Evolutionary conservation across 176 grass and related monocot species (phyloP).

Genomic region (Puccinellia tenuiflora): DNA sequence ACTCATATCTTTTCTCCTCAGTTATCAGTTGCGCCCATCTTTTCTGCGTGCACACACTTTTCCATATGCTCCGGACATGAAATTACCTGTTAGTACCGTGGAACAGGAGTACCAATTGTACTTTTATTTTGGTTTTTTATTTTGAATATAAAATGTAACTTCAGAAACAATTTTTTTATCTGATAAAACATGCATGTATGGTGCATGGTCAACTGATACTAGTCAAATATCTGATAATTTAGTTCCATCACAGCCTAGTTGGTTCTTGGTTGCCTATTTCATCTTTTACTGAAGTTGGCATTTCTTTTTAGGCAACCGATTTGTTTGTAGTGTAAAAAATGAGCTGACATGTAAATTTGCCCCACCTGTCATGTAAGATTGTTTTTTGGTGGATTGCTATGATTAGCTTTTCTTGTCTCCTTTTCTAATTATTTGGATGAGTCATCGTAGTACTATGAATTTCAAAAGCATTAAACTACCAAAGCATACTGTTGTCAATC

Average conservation of each 20-base stretch:
- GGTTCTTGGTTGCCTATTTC: too few relatives aligned
- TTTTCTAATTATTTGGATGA: not conserved
- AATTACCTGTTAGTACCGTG: too few relatives aligned
- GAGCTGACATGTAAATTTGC: not conserved
- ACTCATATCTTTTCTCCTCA: too few relatives aligned
- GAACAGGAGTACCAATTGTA: not conserved
- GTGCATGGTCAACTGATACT: too few relatives aligned
- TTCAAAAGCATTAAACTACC: not conserved
- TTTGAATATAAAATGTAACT: not conserved
- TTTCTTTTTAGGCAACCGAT: too few relatives aligned
- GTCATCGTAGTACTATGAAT: not conserved
- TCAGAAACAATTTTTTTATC: not conserved
- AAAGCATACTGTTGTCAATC: not conserved
- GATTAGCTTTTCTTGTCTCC: not conserved
- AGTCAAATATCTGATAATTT: too few relatives aligned
- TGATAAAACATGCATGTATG: not conserved
- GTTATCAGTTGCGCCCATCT: too few relatives aligned
- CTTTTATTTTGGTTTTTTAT: not conserved
- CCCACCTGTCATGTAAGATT: not conserved
- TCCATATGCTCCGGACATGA: too few relatives aligned
- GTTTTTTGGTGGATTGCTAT: not conserved
- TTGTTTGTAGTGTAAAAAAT: not conserved
- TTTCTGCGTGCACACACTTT: too few relatives aligned
- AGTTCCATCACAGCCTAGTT: too few relatives aligned
- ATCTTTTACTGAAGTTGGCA: too few relatives aligned